Base-by-base conservation (phyloP, 2,329 filamentous ascomycete species). In the Apiospora rasikravindrae region DNA sequence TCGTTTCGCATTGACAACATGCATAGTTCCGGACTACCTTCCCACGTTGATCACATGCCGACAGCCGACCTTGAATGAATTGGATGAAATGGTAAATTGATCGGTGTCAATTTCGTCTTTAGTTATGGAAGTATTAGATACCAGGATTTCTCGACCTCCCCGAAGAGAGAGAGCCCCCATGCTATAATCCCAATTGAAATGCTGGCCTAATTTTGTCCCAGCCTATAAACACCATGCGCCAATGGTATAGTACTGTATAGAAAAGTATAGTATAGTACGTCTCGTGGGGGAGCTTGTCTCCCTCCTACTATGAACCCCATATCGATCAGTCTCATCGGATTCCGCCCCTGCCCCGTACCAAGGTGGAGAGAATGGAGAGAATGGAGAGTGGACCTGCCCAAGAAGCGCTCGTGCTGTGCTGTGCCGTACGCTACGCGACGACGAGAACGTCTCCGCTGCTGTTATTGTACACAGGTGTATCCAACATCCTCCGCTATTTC, bases 211-310 rank as follows among this genome's bases (percentile, higher is more conserved):
- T 64, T 40, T n/a, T 40, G 26, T 33, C 29, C 33, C 40, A n/a
- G 57, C 57, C 57, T 40, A 10, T 40, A 14, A 64, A 64, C 57
- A 10, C 57, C 57, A 64, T 64, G 57, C 57, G 33, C 57, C 57
- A 37, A 61, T 61, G 53, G 29, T 61, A 61, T 61, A 33, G 29
- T 53, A 29, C 2, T 1, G 40, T 10, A 42, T 11, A 42, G 40
- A 1, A 42, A 11, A 42, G 40, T 42, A 42, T 42, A 42, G 40
- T 42, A n/a, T 49, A 49, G 33, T 37, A n/a, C 24, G 51, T 33
- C 29, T 37, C 11, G 13, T 22, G 51, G 14, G 19, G 53, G 26
- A 6, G 11, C 45, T 29, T 8, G 16, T 22, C 7, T 37, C 16
- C 26, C 29, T 37, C 29, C 33, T 40, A n/a, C 13, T 14, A 19